Base-by-base conservation (phyloP, 2,329 filamentous ascomycete genomes). In the Fusarium staphyleae region DNA sequence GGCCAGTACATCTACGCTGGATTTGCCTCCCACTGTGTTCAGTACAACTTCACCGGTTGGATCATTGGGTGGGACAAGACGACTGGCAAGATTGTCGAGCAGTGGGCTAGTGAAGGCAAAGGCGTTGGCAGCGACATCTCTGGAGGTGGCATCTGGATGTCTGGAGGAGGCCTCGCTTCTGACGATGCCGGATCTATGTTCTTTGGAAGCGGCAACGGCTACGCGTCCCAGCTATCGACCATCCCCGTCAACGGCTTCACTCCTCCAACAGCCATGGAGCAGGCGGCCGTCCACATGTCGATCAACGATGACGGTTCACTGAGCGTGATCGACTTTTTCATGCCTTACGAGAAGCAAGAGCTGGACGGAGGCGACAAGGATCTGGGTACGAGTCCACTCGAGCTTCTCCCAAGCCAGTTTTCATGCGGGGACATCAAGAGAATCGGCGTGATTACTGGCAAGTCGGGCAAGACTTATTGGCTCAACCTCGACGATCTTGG, bases 1-100 rank as follows among this genome's bases (percentile, higher is more conserved):
- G 78, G 78, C 2, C 72, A 77, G 43, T 75, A 73, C 35, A 70
- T 85, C 5, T 82, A 83, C 47, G 79, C 76, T 0, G 81, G 74
- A 0, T 84, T 84, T 54, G 81, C 80, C 0, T 81, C 80, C 9
- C 78, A 84, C 55, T 85, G 81, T 42, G 81, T 82, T 18, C 74
- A 79, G 48, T 84, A 78, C 66, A 82, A 84, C 62, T 83, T 83
- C 55, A 82, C 80, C 1, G 80, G 80, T 18, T 78, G 77, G 71
- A 70, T 83, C 33, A 72, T 83, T 33, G 78, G 79, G 3, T 75
- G 78, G 63, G 74, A 81, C 66, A 77, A 78, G 52, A 74, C 71
- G 1, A 72, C 68, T 0, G 73, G 73, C 12, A 60, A 70, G 15
- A 57, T 73, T 22, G 73, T 76, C 14, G 74, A 75, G 60, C 63